Conservation (phyloP, 495 filamentous ascomycete species). For the Penicillium canariense region DNA sequence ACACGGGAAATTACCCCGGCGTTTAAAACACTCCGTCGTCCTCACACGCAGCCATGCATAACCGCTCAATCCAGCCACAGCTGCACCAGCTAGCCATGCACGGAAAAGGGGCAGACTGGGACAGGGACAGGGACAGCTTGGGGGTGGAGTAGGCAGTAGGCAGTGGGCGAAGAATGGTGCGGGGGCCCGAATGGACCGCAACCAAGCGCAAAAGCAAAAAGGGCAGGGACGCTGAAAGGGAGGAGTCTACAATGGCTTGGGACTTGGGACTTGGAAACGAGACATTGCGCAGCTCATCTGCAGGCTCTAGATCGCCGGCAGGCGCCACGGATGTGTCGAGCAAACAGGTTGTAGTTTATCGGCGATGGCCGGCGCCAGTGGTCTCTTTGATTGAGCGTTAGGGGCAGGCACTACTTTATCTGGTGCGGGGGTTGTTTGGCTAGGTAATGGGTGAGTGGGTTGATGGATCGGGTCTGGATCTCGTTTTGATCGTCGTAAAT, state of each 20-base stretch:
- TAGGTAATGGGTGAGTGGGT: neutral
- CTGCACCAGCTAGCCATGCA: neutral
- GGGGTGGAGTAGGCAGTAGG: no score
- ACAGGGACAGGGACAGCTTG: neutral
- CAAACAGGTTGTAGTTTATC: neutral
- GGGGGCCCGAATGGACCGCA: no score
- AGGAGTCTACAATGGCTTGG: neutral
- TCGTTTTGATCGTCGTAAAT: neutral
- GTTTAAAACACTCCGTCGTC: neutral
- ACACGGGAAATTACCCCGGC: neutral
- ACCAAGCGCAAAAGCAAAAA: constrained; percentile 3
- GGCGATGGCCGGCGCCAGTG: neutral
- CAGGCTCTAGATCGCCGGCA: neutral
- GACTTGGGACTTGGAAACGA: neutral
- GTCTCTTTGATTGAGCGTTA: neutral
- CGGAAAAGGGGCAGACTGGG: neutral
- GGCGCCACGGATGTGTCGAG: constrained; percentile 8
- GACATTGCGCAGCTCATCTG: neutral
- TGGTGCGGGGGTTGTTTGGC: neutral
- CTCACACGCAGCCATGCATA: neutral
- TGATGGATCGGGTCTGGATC: neutral
- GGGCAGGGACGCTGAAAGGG: neutral
- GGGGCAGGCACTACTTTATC: neutral
- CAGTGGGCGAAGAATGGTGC: no score
- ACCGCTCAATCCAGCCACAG: neutral